Conservation (phyloP, 2,329 filamentous ascomycete species). For the Fusarium caatingaense region DNA sequence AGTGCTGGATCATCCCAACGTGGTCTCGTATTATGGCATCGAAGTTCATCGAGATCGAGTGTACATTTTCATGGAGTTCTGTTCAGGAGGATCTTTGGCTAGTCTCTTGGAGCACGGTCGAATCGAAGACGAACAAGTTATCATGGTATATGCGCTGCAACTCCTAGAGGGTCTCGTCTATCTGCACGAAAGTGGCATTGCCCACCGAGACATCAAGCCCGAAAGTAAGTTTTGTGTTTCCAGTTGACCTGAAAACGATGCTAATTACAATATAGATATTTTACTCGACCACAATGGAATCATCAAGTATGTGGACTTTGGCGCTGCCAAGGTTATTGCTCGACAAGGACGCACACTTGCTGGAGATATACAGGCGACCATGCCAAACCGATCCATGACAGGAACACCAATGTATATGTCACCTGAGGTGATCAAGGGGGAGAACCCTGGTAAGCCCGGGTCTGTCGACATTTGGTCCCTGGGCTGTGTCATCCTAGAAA, state of each 20-base stretch:
- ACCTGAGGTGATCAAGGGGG: constrained; percentile 95
- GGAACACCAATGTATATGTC: constrained; percentile 99
- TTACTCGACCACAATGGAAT: constrained; percentile 97
- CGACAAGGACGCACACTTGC: constrained; percentile 90
- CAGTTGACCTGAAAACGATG: background rate
- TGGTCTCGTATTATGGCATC: constrained; percentile 97
- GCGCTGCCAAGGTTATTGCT: constrained; percentile 95
- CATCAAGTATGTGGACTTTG: constrained; percentile 99
- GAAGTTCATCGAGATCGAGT: constrained; percentile 98
- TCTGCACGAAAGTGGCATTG: constrained; percentile 89
- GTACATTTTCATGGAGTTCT: constrained; percentile 99
- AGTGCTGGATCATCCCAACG: constrained; percentile 95
- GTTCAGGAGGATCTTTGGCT: constrained; percentile 92
- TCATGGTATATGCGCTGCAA: constrained; percentile 95
- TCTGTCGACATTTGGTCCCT: constrained; percentile 96
- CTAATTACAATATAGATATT: constrained; percentile 71
- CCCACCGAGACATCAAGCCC: constrained; percentile 97
- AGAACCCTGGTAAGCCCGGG: constrained; percentile 81
- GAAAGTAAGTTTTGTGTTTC: constrained; percentile 76
- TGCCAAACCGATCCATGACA: constrained; percentile 90
- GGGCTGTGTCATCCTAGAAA: constrained; percentile 95
- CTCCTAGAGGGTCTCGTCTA: constrained; percentile 94
- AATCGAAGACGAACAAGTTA: constrained; percentile 97
- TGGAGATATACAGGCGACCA: constrained; percentile 65
- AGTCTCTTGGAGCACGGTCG: constrained; percentile 92